phyloP scores from a whole-genome alignment of 139 green algal genomes.

The Dunaliella sp. region DNA sequence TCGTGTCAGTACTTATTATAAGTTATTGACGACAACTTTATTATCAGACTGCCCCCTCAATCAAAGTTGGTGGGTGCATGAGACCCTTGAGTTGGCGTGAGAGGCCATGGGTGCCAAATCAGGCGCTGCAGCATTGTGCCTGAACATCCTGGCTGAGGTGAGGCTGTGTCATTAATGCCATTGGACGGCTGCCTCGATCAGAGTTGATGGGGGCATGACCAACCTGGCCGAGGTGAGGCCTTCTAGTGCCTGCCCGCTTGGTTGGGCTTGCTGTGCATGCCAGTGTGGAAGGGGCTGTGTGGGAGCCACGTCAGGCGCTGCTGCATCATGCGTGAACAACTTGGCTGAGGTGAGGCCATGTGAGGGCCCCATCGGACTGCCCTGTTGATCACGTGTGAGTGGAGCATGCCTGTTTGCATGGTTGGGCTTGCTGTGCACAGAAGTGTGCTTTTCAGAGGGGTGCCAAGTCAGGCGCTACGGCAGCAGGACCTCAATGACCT shows the following conservation, averaged over 20 bases:
- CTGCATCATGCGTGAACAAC: conserved; percentile 15
- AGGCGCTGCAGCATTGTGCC: not conserved
- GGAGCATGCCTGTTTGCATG: not conserved
- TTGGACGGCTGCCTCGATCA: too few relatives aligned
- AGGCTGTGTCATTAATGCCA: too few relatives aligned
- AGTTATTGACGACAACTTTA: too few relatives aligned
- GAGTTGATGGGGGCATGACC: not conserved
- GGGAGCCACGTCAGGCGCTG: not conserved
- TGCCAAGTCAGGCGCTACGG: not conserved
- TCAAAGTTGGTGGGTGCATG: not conserved
- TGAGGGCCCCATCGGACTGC: too few relatives aligned
- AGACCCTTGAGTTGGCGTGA: conserved; percentile 2
- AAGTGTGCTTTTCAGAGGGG: too few relatives aligned
- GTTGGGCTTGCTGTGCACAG: not conserved
- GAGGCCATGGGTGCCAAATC: not conserved
- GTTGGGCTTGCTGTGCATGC: not conserved
- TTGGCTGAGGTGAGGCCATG: conserved; percentile 17
- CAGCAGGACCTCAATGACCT: too few relatives aligned
- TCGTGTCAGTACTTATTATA: too few relatives aligned
- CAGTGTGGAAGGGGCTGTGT: too few relatives aligned
- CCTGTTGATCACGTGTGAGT: too few relatives aligned
- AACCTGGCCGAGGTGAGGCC: too few relatives aligned
- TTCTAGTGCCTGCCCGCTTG: not conserved
- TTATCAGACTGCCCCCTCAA: too few relatives aligned
- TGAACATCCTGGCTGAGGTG: conserved; percentile 21